Conservation (phyloP, 768 basidiomycete genomes). For the Rhizopogon vulgaris region DNA sequence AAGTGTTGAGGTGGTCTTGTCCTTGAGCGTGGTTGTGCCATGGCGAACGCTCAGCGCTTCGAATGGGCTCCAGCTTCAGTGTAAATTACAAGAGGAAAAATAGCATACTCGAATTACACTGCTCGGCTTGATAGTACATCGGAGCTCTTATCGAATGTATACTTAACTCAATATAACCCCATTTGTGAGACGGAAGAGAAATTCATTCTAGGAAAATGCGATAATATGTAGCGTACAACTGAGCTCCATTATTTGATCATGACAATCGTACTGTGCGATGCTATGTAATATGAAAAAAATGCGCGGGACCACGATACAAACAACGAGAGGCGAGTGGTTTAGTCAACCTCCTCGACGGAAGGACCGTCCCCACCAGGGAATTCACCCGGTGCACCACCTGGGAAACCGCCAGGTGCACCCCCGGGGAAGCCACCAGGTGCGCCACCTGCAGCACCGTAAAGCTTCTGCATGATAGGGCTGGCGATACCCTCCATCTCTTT, state of each 20-base stretch:
- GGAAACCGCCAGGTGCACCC: slow-evolving; percentile 23
- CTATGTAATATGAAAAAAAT: slow-evolving; percentile 18
- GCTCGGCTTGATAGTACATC: too few species aligned
- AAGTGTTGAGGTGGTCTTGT: slow-evolving; percentile 17
- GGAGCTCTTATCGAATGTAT: too few species aligned
- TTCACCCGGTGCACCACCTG: slow-evolving; percentile 62
- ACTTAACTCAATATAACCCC: too few species aligned
- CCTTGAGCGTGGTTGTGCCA: slow-evolving; percentile 15
- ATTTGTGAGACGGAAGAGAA: not conserved
- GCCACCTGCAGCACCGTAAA: slow-evolving; percentile 59
- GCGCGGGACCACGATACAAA: slow-evolving; percentile 10
- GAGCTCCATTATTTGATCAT: slow-evolving; percentile 19
- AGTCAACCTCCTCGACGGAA: slow-evolving; percentile 88
- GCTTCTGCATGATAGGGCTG: slow-evolving; percentile 66
- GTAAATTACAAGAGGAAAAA: not conserved
- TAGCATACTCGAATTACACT: too few species aligned
- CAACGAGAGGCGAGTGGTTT: slow-evolving; percentile 22
- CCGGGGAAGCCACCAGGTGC: slow-evolving; percentile 41
- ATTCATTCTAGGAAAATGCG: slow-evolving; percentile 24
- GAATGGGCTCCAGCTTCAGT: not conserved
- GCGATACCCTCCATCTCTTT: slow-evolving; percentile 88
- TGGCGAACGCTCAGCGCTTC: slow-evolving; percentile 5
- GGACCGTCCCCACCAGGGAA: slow-evolving; percentile 79
- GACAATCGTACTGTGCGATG: slow-evolving; percentile 26
- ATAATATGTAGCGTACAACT: slow-evolving; percentile 24